Evolutionary conservation across 2,329 filamentous ascomycete genomes (phyloP).

Genomic region (Ascochyta fabae): DNA sequence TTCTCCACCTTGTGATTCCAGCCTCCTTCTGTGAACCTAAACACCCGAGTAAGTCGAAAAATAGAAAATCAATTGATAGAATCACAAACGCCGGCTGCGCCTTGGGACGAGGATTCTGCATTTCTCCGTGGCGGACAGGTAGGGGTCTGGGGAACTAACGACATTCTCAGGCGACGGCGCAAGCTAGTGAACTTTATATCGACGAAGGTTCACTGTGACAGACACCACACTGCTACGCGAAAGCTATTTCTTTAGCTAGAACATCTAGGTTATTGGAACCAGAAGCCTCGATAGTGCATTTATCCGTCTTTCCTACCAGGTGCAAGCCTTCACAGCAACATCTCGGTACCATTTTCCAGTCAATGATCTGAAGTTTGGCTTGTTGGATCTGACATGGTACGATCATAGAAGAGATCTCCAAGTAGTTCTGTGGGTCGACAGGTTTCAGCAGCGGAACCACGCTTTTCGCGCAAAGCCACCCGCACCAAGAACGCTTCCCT

Average conservation of each 20-base stretch:
- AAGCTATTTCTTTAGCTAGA: constrained; percentile 6
- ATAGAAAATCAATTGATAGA: neutral
- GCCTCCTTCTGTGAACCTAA: neutral
- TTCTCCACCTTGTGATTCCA: neutral
- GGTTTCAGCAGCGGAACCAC: constrained; percentile 2
- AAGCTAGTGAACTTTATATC: constrained; percentile 6
- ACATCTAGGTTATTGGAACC: constrained; percentile 5
- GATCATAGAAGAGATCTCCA: neutral
- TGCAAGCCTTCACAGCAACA: neutral
- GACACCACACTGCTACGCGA: constrained; percentile 5
- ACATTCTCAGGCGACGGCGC: constrained; percentile 1
- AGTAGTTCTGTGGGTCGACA: constrained; percentile 4
- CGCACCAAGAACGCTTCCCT: constrained; percentile 10
- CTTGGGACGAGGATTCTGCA: neutral
- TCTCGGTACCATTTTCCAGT: neutral
- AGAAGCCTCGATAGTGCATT: constrained; percentile 6
- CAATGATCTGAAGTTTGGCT: neutral
- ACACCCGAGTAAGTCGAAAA: neutral
- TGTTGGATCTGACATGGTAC: neutral
- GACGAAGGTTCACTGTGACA: constrained; percentile 10
- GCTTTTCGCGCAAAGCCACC: constrained; percentile 9
- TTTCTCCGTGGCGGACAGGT: neutral
- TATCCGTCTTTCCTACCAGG: neutral
- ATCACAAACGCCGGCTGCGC: neutral
- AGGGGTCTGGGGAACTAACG: constrained; percentile 3